Base-by-base conservation (phyloP, 179 eudicot genomes). In the Corrigiola litoralis region DNA sequence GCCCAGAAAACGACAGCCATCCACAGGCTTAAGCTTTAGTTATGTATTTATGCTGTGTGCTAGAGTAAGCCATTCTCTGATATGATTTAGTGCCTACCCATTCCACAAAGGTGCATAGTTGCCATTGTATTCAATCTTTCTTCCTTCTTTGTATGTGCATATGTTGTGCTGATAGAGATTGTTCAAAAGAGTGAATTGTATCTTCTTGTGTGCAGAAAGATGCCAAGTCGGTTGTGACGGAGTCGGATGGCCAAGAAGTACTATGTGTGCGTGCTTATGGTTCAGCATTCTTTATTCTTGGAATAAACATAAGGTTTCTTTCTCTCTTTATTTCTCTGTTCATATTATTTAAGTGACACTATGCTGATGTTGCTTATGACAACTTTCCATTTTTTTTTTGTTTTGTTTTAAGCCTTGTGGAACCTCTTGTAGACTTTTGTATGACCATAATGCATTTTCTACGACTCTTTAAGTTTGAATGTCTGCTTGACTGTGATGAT, bases 251-350 rank as follows among this genome's bases (percentile, higher is more conserved):
- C 51, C 88, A 87, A 76, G 96, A 95, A 79, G 95, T 91, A 61
- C 73, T 95, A 37, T 77, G 77, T 61, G 92, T 91, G 72, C 97
- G 99, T 67, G 99, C 99, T 56, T 88, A 86, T 76, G 97, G 96
- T 69, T 86, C 95, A 65, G 87, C 90, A 59, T 95, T 83, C 79
- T 85, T 88, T 75, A 84, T 87, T 40, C 89, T 95, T 70, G 97
- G 97, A 70, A 91, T 95, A 72, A 88, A 84, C 75, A 85, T 91
- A 80, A 86, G 99, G 99, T 95, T 61, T 82, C 29, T 57, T 28
- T 52, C 37, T 41, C 8, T 27, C 45, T 32, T 44, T 45, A 27
- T 63, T 47, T 58, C 0, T 23, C 4, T 54, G 46, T 38, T 29
- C 49, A 52, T 13, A 1, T 9, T 49, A 1, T 28, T 2, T 10